Base-by-base conservation (phyloP, 495 filamentous ascomycete genomes). In the Podospora bellae-mahoneyi region DNA sequence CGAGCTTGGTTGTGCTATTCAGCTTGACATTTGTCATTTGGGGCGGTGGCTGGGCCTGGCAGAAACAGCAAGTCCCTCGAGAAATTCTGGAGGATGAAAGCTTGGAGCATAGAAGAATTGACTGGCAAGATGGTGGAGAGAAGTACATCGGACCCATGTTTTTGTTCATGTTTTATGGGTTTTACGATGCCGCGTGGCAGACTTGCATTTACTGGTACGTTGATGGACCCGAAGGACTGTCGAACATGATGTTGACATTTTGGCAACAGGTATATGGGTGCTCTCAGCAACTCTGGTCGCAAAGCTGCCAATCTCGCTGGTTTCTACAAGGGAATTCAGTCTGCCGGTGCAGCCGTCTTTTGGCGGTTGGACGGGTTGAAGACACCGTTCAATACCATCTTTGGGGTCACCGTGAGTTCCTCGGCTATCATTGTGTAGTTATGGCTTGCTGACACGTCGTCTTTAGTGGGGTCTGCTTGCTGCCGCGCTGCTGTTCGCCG, bases 271-370 rank as follows among this genome's bases (percentile, higher is more conserved):
- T 92, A 90, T 80, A 97, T 98, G 91, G 94, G 94, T 44, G 89
- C 93, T 19, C 84, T 97, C 34, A 92, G 89, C 73, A 97, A 98
- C 83, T 96, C 95, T 60, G 87, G 90, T 69, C 91, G 93, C 74
- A 96, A 93, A 74, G 84, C 94, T 23, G 94, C 94, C 80, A 96
- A 97, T 82, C 91, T 95, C 73, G 88, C 92, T 39, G 94, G 94
- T 64, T 97, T 94, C 84, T 97, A 97, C 85, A 97, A 97, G 76
- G 92, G 92, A 32, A 91, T 98, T 72, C 94, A 97, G 79, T 95
- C 92, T 32, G 93, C 92, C n/a, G 94, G 93, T 68, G 88, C 89
- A 6, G 94, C 93, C n/a, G 86, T 94, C 60, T 91, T 90, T 74
- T 97, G 91, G 91, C 84, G 89, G 4, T 73, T 93, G 73, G 93